Evolutionary conservation across 106 monocot genomes (phyloP).

Genomic region (Acorus calamus): DNA sequence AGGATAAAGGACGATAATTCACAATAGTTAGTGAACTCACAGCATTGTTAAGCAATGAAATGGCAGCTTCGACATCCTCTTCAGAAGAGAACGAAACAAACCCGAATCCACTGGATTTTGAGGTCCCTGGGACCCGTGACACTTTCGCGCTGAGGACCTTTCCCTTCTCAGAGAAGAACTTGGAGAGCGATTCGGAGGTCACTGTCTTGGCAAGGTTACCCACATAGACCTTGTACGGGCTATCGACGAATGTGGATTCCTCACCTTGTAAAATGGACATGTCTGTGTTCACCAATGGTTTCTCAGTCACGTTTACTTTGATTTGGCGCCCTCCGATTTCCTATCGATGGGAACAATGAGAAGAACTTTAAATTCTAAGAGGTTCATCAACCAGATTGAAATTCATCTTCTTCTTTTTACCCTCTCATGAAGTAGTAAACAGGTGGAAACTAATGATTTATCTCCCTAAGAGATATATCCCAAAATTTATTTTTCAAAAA

Average conservation of each 20-base stretch:
- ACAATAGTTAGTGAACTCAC: constrained; percentile 27
- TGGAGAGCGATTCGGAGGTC: constrained; percentile 50
- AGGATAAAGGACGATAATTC: background rate
- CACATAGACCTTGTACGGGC: constrained; percentile 91
- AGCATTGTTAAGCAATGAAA: constrained; percentile 60
- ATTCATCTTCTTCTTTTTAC: no score
- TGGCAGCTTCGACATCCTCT: constrained; percentile 68
- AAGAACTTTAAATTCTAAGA: background rate
- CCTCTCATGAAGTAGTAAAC: no score
- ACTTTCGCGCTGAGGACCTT: constrained; percentile 78
- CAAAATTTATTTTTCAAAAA: no score
- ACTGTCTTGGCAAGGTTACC: constrained; percentile 86
- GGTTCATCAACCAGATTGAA: no score
- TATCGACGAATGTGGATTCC: constrained; percentile 73
- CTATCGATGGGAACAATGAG: constrained; percentile 15
- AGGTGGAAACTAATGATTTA: no score
- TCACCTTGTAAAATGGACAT: constrained; percentile 46
- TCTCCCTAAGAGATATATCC: no score
- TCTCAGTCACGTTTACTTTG: constrained; percentile 95
- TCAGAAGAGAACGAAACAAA: constrained; percentile 91
- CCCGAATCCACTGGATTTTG: constrained; percentile 88
- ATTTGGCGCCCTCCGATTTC: constrained; percentile 88
- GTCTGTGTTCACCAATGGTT: constrained; percentile 44
- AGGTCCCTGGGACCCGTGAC: constrained; percentile 69
- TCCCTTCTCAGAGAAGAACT: constrained; percentile 83